Evolutionary conservation across 2,329 filamentous ascomycete species (phyloP), one percentile per base, ranked within the genome.

Genomic region (Trichoderma asperellum): DNA sequence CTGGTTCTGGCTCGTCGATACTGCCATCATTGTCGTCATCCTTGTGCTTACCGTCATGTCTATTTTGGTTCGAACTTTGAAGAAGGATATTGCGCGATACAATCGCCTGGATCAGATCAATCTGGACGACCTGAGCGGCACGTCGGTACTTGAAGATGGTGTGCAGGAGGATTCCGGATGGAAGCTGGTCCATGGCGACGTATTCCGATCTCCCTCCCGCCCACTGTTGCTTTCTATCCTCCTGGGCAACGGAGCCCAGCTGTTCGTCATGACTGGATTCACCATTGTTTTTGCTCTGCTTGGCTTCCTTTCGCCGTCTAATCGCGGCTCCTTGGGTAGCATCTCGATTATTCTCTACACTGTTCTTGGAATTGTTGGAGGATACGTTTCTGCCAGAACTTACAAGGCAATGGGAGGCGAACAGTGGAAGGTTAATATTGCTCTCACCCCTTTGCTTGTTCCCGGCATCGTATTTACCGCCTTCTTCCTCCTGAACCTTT

Each of bases 1-100:
- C 80, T 99, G 96, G 96, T 97, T 98, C 83, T 97, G 94, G 70
- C 89, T 99, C 61, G 92, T 98, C 81, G 97, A 97, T 81, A 97
- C 94, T 43, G 92, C 96, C 61, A 90, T 98, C 56, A 97, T 99
- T 71, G 94, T 99, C 62, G 87, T 97, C 60, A 96, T 98, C 81
- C 85, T 98, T 52, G 90, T 95, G 43, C 88, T 94, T 57, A 97
- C 96, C 75, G 96, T 99, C 72, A 91, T 91, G 80, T 97, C 94
- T n/a, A 93, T 98, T 58, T 85, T 99, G 18, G 85, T 97, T 68
- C 89, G 95, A 66, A 94, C 95, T 1, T 83, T 99, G 70, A 92
- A 90, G 80, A 97, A 97, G 84, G 96, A 99, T 77, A 97, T 99
- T 80, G 93, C 94, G 35, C 88, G 96, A 68, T 99, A 99, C 84